These are phyloP conservation scores for Exutisphaerella laricina DNA, from an alignment of 2,329 filamentous ascomycete species.

Conservation along the genomic window DNA sequence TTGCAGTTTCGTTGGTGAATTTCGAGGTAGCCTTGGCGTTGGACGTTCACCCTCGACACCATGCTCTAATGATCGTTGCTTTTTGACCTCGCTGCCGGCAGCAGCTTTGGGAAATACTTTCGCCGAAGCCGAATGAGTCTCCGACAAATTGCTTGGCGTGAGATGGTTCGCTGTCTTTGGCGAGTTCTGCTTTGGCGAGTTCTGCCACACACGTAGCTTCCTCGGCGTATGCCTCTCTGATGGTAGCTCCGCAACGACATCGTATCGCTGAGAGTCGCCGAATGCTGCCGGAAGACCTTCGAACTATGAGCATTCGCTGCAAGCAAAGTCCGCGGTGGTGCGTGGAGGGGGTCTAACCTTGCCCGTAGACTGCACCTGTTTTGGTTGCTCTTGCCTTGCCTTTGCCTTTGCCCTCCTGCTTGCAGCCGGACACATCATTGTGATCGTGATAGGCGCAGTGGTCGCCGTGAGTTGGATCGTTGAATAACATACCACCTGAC, in stretches of 20 bases:
- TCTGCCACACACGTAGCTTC: slow-evolving; percentile 17
- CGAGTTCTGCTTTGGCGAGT: slow-evolving; percentile 2
- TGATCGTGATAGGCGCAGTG: slow-evolving; percentile 50
- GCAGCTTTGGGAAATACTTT: too few relatives aligned
- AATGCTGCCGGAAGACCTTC: slow-evolving; percentile 12
- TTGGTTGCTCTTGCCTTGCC: slow-evolving; percentile 13
- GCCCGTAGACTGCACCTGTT: slow-evolving; percentile 5
- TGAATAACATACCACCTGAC: slow-evolving; percentile 47
- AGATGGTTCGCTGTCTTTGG: too few relatives aligned
- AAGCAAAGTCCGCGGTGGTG: not conserved
- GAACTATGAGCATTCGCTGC: slow-evolving; percentile 20
- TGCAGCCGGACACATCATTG: slow-evolving; percentile 28
- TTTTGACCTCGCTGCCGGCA: too few relatives aligned
- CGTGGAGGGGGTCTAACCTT: slow-evolving; percentile 16
- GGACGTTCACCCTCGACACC: too few relatives aligned
- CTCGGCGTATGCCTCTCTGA: slow-evolving; percentile 23
- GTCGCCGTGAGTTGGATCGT: slow-evolving; percentile 46
- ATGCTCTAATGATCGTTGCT: too few relatives aligned
- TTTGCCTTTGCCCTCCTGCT: slow-evolving; percentile 18
- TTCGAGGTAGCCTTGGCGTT: not conserved
- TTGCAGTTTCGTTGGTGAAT: slow-evolving; percentile 2
- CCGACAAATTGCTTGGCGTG: too few relatives aligned
- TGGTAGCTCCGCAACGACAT: slow-evolving; percentile 14
- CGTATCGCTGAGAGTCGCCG: not conserved
- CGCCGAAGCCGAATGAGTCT: too few relatives aligned